Base-by-base conservation (phyloP, 768 basidiomycete species). In the Sarcodon aspratus region DNA sequence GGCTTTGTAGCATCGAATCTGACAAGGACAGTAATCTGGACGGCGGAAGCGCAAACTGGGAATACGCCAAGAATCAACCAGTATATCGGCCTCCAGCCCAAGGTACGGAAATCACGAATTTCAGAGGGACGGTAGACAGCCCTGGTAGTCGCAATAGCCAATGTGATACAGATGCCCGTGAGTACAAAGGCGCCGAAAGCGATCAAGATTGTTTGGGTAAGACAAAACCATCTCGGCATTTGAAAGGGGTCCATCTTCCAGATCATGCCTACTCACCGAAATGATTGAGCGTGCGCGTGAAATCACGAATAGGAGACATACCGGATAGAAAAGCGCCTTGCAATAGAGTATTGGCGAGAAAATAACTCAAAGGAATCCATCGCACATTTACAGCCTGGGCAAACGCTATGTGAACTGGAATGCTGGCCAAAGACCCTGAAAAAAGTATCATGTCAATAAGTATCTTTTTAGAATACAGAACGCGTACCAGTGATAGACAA, bases 291-390 rank as follows among this genome's bases (percentile, higher is more conserved):
- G 44, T 15, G 21, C 2, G 21, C 21, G 21, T 27, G 21, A 27
- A 27, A 27, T 27, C 21, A 27, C 21, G 3, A 27, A 27, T 2
- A 15, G 11, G 3, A 3, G 0, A 44, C 72, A 46, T 48, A 80
- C 82, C 80, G 3, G 84, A 59, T 55, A 76, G 79, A 56, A 84
- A 82, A 9, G 71, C 63, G 3, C 69, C 72, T 52, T 85, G 73
- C 50, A 80, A 56, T 7, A 76, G 44, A 1, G 78, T 74, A 47
- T 73, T 70, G 31, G 73, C 73, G 40, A 73, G 33, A 49, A 68
- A 70, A 56, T 79, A 83, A 10, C 68, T 44, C 13, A 73, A 45
- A 3, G 75, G 69, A 0, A 67, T 68, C 76, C 81, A 80, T 58
- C 61, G 65, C 7, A 69, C 65, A 18, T 64, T 63, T 9, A 73